These are phyloP conservation scores for Arthrobotrys musiformis DNA, from an alignment of 2,329 filamentous ascomycete genomes.

Conservation along the genomic window DNA sequence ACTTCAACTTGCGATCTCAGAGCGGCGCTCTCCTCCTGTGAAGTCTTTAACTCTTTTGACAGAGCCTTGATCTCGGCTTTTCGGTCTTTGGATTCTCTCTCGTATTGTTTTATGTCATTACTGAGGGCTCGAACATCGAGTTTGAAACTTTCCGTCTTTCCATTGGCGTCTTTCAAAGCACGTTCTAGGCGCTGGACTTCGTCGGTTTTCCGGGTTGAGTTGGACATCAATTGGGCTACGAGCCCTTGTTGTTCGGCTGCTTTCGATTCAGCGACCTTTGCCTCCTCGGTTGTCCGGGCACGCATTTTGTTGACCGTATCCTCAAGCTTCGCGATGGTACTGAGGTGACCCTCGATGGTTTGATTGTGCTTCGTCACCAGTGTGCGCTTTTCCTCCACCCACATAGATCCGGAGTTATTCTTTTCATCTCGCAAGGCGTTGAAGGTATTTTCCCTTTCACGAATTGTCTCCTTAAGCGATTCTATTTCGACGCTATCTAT, in stretches of 20 bases:
- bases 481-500: slow-evolving; percentile 48
- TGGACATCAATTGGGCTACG: slow-evolving; percentile 42
- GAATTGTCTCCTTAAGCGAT: slow-evolving; percentile 39
- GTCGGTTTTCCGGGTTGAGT: slow-evolving; percentile 39
- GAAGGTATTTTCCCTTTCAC: slow-evolving; percentile 32
- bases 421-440: slow-evolving; percentile 34
- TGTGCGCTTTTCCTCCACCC: slow-evolving; percentile 36
- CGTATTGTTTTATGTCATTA: slow-evolving; percentile 50
- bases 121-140: slow-evolving; percentile 39
- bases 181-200: slow-evolving; percentile 41
- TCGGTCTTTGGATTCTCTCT: slow-evolving; percentile 43
- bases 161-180: slow-evolving; percentile 40
- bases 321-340: slow-evolving; percentile 43
- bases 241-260: slow-evolving; percentile 38
- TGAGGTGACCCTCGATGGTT: slow-evolving; percentile 38
- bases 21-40: slow-evolving; percentile 29
- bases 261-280: slow-evolving; percentile 33
- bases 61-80: slow-evolving; percentile 42
- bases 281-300: slow-evolving; percentile 34
- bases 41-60: slow-evolving; percentile 27
- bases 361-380: slow-evolving; percentile 32
- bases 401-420: not conserved
- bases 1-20: slow-evolving; percentile 39
- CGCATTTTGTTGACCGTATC: slow-evolving; percentile 50
- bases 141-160: slow-evolving; percentile 42